Conservation (phyloP, 495 filamentous ascomycete species). For the Apodospora peruviana region DNA sequence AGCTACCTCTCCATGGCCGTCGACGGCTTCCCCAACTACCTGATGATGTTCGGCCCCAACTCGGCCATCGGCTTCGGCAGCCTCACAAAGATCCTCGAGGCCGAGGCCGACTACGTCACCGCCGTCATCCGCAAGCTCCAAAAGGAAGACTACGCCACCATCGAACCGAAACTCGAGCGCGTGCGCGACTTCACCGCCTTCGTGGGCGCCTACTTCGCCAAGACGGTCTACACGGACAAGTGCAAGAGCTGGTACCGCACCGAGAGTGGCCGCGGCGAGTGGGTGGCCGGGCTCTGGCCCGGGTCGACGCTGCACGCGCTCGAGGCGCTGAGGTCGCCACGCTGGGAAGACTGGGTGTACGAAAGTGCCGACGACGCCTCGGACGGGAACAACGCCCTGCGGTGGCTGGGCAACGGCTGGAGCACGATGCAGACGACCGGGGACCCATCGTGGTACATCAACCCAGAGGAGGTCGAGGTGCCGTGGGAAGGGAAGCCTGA, state of each 20-base stretch:
- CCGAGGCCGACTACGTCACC: conserved; percentile 56
- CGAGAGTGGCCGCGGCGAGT: conserved; percentile 24
- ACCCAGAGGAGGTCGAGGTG: conserved; percentile 38
- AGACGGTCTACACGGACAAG: conserved; percentile 58
- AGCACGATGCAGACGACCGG: conserved; percentile 38
- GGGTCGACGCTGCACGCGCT: conserved; percentile 39
- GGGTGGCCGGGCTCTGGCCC: conserved; percentile 37
- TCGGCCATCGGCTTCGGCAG: conserved; percentile 51
- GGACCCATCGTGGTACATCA: conserved; percentile 46
- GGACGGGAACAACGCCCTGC: conserved; percentile 29
- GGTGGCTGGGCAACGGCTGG: conserved; percentile 50
- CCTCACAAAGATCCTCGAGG: conserved; percentile 51
- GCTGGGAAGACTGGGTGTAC: conserved; percentile 42
- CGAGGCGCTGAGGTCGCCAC: conserved; percentile 35
- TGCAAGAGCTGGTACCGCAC: conserved; percentile 69
- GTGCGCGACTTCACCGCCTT: conserved; percentile 57
- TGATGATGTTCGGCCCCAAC: conserved; percentile 59
- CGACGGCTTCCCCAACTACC: conserved; percentile 62
- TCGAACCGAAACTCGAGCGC: conserved; percentile 45
- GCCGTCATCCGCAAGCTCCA: conserved; percentile 62
- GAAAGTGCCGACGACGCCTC: conserved; percentile 21
- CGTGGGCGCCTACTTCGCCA: conserved; percentile 56
- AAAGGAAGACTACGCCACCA: conserved; percentile 59
- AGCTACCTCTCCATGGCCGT: conserved; percentile 60
- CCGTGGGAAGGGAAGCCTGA: conserved; percentile 37